Base-by-base conservation (phyloP, 176 grass and related monocot genomes). In the Poa annua region DNA sequence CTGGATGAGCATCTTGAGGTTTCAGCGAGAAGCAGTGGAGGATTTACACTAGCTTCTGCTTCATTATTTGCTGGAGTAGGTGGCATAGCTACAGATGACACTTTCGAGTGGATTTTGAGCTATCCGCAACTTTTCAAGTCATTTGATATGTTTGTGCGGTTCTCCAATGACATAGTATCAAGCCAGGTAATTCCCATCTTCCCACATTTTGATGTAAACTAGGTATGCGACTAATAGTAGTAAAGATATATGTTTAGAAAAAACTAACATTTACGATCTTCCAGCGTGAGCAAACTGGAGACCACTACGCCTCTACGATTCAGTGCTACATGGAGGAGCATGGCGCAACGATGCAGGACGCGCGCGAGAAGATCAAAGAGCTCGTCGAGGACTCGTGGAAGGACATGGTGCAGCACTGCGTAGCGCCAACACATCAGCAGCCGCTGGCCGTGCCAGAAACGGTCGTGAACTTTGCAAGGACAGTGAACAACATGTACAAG, bases 301-400 rank as follows among this genome's bases (percentile, higher is more conserved):
- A 74, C 0, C 66, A 87, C 13, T 71, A 65, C 12, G 67, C 59
- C 19, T 87, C 84, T 1, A 90, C 57, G 6, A 66, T 90, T 14
- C 75, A 87, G 2, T 87, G 85, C 71, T 90, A 87, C 76, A 90
- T 90, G 89, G 68, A 80, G 59, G 67, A 90, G 55, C 71, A 87
- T 61, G 68, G 69, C 4, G 50, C 17, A 3, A 77, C 66, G 21
- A 42, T 45, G 48, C 7, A 80, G 5, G 68, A 84, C 0, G 85
- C 89, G 21, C 75, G 16, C 14, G 15, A 84, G 19, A 87, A 81
- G 85, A 79, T 90, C 13, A 74, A 47, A 47, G 80, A 73, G 8
- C 61, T 87, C 8, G 41, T 61, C 0, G 89, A 87, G 69, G 52
- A 84, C 33, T 75, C 81, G n/a, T 84, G 89, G 80, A 91, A 87